Evolutionary conservation across 805 yeast genomes (phyloP), one percentile per base, ranked within the genome.

Genomic region (Ogataea haglerorum): DNA sequence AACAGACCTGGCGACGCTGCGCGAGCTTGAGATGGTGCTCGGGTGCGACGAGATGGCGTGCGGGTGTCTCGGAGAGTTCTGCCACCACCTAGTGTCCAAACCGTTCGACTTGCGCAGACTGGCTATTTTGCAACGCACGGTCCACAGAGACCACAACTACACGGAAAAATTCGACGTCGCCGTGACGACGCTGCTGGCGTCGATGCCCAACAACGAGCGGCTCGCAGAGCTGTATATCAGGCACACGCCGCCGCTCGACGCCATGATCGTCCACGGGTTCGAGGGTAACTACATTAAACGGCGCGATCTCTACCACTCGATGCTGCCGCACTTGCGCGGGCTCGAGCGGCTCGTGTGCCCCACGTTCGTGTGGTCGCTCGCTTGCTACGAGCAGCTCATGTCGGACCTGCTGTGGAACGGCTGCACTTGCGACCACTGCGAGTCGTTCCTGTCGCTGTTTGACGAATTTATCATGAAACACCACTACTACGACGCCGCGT

Each of bases 391-490:
- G 48, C 81, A 80, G 41, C 57, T 81, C 6, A 78, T 80, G 55
- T 82, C 86, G 33, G 84, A 81, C 46, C 48, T 85, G 36, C 58
- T 85, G 17, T 85, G 91, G 90, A 84, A 83, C 54, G 91, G 91
- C 0, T 84, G 91, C 57, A 71, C 70, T 27, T 85, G 95, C 55
- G 45, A 49, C 1, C 75, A 70, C 47, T 85, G 95, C 52, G 40
- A 42, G 4, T 62, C 63, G 10, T 64, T 63, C 38, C 58, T 84
- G 17, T 72, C 72, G 0, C 48, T 73, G 9, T 67, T 80, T 36
- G 95, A 85, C 50, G 68, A 73, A 12, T 83, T 71, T 48, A 58
- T 84, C 34, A 73, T 80, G 72, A 70, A 74, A 34, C 95, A 85
- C 53, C 76, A 75, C 36, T 79, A 77, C 55, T 80, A 70, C 51